phyloP scores from a whole-genome alignment of 805 yeast species.

The Debaryomyces prosopidis region DNA sequence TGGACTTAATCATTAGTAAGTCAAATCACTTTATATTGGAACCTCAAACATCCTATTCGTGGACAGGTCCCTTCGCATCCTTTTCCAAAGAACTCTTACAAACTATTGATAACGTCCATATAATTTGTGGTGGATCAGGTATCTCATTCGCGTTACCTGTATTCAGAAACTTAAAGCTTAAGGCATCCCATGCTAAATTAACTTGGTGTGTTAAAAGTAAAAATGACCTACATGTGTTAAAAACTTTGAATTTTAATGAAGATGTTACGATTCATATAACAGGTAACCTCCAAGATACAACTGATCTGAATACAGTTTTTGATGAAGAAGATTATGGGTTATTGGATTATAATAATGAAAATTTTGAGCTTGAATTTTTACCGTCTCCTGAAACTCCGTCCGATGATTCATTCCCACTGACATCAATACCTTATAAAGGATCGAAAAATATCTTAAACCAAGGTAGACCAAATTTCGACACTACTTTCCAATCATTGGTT shows the following conservation, averaged over 20 bases:
- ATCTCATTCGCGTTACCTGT: constrained; percentile 62
- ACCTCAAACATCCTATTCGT: constrained; percentile 9
- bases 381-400: constrained; percentile 12
- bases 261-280: constrained; percentile 44
- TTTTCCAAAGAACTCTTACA: constrained; percentile 44
- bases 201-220: constrained; percentile 56
- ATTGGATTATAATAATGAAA: constrained; percentile 17
- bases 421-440: neutral
- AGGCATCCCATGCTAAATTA: constrained; percentile 32
- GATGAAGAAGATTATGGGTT: constrained; percentile 21
- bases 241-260: constrained; percentile 25
- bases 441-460: constrained; percentile 19
- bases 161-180: constrained; percentile 37
- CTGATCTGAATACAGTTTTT: neutral
- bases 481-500: constrained; percentile 26
- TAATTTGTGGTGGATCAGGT: constrained; percentile 76
- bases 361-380: constrained; percentile 24
- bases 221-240: constrained; percentile 48
- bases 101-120: constrained; percentile 44
- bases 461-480: constrained; percentile 46
- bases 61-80: constrained; percentile 42
- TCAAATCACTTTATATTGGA: constrained; percentile 24
- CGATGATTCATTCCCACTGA: neutral
- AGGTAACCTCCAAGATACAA: constrained; percentile 6
- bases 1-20: constrained; percentile 48